Conservation (phyloP, 768 basidiomycete genomes). For the Suillus plorans region DNA sequence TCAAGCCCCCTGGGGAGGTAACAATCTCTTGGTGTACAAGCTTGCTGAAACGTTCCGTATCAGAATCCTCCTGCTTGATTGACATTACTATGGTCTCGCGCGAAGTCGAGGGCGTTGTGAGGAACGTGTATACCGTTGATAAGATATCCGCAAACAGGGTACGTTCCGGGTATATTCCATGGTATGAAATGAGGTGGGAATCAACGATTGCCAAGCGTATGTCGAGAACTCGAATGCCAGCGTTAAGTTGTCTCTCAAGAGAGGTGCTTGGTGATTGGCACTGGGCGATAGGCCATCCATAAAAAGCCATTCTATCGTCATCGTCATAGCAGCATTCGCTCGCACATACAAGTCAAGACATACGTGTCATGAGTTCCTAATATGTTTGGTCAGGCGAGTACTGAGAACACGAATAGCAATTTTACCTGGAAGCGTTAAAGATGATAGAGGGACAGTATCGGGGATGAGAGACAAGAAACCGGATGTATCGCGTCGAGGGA, state of each 20-base stretch:
- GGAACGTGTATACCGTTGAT: conserved; percentile 56
- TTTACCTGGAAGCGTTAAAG: conserved; percentile 75
- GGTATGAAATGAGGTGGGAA: conserved; percentile 70
- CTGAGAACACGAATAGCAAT: conserved; percentile 22
- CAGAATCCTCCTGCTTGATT: conserved; percentile 83
- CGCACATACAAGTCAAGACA: conserved; percentile 20
- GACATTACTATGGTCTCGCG: conserved; percentile 83
- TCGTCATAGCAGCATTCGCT: conserved; percentile 5
- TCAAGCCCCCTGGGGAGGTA: conserved; percentile 45
- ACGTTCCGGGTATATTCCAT: conserved; percentile 72
- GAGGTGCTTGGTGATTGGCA: conserved; percentile 71
- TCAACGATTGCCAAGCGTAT: conserved; percentile 72
- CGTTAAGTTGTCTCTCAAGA: conserved; percentile 65
- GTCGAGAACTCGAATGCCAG: conserved; percentile 82
- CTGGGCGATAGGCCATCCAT: conserved; percentile 85
- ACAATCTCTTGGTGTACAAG: conserved; percentile 67
- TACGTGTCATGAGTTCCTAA: conserved; percentile 72
- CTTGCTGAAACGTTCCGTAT: conserved; percentile 54
- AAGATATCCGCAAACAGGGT: conserved; percentile 70
- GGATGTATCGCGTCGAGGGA: conserved; percentile 58
- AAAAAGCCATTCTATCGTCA: conserved; percentile 60
- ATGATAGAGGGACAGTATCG: conserved; percentile 65
- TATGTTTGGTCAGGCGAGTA: conserved; percentile 7
- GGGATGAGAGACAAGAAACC: conserved; percentile 64
- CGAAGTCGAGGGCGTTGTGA: conserved; percentile 52